phyloP scores from a whole-genome alignment of 2,329 filamentous ascomycete genomes.

The Colletotrichum sansevieriae region DNA sequence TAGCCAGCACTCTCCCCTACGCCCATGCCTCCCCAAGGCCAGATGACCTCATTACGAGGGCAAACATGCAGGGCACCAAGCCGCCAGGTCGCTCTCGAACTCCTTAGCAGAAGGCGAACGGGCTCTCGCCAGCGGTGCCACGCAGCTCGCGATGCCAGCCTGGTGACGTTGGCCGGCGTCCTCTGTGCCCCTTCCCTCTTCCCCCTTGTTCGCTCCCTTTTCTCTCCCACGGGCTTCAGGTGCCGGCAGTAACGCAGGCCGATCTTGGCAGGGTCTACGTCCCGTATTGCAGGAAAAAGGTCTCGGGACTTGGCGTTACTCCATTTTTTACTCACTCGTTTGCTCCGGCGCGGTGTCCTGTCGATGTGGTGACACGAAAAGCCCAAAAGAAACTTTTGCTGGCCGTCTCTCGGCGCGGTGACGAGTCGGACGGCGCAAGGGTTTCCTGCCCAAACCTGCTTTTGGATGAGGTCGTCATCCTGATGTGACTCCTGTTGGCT shows the following conservation, averaged over 20 bases:
- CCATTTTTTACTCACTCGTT: neutral
- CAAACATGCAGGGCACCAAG: constrained; percentile 11
- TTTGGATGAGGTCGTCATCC: constrained; percentile 11
- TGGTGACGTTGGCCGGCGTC: constrained; percentile 31
- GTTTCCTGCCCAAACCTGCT: constrained; percentile 37
- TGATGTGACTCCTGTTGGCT: constrained; percentile 28
- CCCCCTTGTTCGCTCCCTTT: constrained; percentile 17
- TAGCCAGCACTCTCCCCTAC: constrained; percentile 3
- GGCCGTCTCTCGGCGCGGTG: constrained; percentile 30
- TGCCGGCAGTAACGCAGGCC: constrained; percentile 12
- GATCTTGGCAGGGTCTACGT: constrained; percentile 37
- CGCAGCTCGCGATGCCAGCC: constrained; percentile 24
- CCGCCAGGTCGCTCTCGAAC: neutral
- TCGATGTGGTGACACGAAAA: constrained; percentile 10
- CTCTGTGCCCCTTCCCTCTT: no score
- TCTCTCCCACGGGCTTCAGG: neutral
- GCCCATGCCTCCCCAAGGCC: constrained; percentile 8
- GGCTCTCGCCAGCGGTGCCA: constrained; percentile 25
- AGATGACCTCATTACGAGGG: constrained; percentile 36
- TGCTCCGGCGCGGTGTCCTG: constrained; percentile 8
- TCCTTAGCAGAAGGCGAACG: neutral
- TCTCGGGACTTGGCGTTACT: constrained; percentile 22
- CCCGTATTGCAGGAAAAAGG: constrained; percentile 17
- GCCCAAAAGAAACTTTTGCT: constrained; percentile 13
- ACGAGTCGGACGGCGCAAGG: constrained; percentile 30